Base-by-base conservation (phyloP, 1,139 yeast genomes). In the Blastobotrys malaysiensis region DNA sequence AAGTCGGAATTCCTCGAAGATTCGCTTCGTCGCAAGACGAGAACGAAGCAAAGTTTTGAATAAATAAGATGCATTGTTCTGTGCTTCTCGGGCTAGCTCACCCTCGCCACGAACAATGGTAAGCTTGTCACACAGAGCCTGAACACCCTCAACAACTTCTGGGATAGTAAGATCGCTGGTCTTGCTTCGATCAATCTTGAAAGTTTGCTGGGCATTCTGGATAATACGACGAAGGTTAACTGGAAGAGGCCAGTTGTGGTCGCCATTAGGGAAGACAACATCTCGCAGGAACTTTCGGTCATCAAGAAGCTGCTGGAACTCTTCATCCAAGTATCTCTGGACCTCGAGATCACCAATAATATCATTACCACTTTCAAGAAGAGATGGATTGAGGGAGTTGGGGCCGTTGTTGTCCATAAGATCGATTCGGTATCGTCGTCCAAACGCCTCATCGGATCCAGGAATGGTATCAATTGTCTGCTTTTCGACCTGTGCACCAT, bases 381-480 rank as follows among this genome's bases (percentile, higher is more conserved):
- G 74, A 7, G 88, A 79, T 46, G 91, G 87, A 58, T 84, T 80
- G 62, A 88, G 76, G 1, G 88, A 73, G 56, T 78, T 77, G 54
- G 57, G 39, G 45, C 55, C 48, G 36, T 54, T 51, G 16, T 85
- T 80, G 64, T 84, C 89, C 79, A 91, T 83, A 52, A 95, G 78
- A 72, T 95, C 98, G 58, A 95, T 83, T 70, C 88, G 83, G 74
- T 88, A 95, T 61, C 95, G 83, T 65, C 79, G 80, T 63, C 87
- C 97, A 68, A 95, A 95, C 13, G 85, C 80, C 14, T 75, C 82
- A 70, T 88, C 89, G 5, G 96, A 86, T 13, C 97, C 97, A 45
- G 98, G 97, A 66, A 95, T 88, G 1, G 97, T 87, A 69, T 95
- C 99, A 58, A 95, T 82, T n/a, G 96, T 82, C 74, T 95, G 99